Evolutionary conservation across 75 land plant genomes (phyloP).

Genomic region (Pinus taeda): DNA sequence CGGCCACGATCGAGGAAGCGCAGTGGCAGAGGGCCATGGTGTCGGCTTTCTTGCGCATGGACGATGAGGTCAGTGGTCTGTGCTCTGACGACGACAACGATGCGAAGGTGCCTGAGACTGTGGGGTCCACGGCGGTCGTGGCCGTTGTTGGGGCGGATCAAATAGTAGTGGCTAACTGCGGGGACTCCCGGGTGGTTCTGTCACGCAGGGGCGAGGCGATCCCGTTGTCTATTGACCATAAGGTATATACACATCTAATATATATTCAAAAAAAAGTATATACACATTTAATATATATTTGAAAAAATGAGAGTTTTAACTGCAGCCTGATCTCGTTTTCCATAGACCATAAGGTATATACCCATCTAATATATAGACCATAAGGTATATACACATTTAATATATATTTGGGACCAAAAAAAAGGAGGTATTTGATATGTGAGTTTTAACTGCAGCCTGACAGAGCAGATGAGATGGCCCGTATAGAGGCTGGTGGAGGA

Average conservation of each 20-base stretch:
- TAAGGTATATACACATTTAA: too few species aligned
- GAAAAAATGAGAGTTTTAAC: too few species aligned
- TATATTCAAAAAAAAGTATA: too few species aligned
- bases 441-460: slow-evolving; percentile 40
- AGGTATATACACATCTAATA: slow-evolving; percentile 29
- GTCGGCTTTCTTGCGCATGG: slow-evolving; percentile 37
- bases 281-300: too few species aligned
- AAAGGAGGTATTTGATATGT: too few species aligned
- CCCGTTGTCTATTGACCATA: slow-evolving; percentile 65
- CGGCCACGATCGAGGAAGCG: neutral
- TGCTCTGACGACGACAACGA: neutral
- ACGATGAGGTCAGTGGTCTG: slow-evolving; percentile 16
- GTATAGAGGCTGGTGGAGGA: slow-evolving; percentile 72
- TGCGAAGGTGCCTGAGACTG: slow-evolving; percentile 12
- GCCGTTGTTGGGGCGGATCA: slow-evolving; percentile 39
- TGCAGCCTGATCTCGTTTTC: too few species aligned
- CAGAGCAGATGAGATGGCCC: slow-evolving; percentile 60
- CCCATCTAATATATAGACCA: too few species aligned
- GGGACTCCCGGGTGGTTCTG: slow-evolving; percentile 74
- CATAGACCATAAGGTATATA: too few species aligned
- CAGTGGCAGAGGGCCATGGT: slow-evolving; percentile 26
- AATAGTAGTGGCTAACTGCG: slow-evolving; percentile 74
- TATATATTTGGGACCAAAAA: too few species aligned
- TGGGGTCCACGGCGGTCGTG: slow-evolving; percentile 72
- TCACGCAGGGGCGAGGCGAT: slow-evolving; percentile 49